These are phyloP conservation scores for Furcasterigmium sp. DNA, from an alignment of 2,329 filamentous ascomycete genomes.

Conservation along the genomic window DNA sequence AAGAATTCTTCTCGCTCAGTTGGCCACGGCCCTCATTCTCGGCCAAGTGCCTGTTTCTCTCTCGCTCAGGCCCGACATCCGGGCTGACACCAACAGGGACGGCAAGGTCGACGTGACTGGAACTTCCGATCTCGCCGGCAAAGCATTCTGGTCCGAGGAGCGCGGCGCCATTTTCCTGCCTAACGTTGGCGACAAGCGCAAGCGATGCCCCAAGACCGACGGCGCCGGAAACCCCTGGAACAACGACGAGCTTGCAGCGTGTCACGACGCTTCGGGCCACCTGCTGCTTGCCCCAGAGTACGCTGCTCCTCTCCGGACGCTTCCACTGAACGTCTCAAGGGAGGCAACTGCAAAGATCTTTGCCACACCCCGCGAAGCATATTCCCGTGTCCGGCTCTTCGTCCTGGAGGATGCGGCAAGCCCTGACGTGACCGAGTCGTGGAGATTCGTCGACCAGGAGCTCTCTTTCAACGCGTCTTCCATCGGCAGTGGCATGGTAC, in stretches of 20 bases:
- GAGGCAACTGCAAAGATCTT: constrained; percentile 12
- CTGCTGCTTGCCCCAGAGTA: constrained; percentile 21
- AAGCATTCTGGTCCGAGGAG: constrained; percentile 15
- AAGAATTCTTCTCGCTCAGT: too few relatives aligned
- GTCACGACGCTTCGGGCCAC: constrained; percentile 30
- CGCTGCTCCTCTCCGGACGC: constrained; percentile 24
- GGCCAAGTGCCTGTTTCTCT: not conserved
- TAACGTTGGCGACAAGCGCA: constrained; percentile 26
- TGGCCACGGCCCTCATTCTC: not conserved
- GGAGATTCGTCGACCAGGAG: constrained; percentile 19
- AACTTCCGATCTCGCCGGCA: constrained; percentile 15
- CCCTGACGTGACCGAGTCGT: constrained; percentile 8
- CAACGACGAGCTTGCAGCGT: constrained; percentile 21
- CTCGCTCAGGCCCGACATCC: constrained; percentile 13
- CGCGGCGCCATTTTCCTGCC: constrained; percentile 28
- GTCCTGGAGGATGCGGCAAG: constrained; percentile 8
- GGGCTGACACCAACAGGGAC: constrained; percentile 32
- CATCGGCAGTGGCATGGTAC: constrained; percentile 21
- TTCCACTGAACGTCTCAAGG: constrained; percentile 16
- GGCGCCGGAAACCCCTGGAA: constrained; percentile 8
- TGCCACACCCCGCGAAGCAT: constrained; percentile 4
- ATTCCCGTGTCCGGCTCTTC: constrained; percentile 22
- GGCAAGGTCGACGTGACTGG: constrained; percentile 21
- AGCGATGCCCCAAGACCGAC: constrained; percentile 20
- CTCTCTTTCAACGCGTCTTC: constrained; percentile 20